phyloP scores from a whole-genome alignment of 805 yeast species.

The Jamesozyma lodderae region DNA sequence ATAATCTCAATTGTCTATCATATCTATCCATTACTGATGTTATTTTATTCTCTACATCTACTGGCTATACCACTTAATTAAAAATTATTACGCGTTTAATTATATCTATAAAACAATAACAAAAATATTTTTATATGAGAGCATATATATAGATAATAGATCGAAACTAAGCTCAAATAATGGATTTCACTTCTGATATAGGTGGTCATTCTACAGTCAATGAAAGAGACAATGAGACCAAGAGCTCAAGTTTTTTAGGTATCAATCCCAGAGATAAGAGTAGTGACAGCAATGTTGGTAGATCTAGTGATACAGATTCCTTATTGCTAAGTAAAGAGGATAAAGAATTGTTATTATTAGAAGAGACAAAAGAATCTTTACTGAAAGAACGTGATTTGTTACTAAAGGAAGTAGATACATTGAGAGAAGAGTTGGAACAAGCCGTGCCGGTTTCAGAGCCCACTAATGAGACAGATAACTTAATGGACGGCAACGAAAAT shows the following conservation, averaged over 20 bases:
- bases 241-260: conserved; percentile 1
- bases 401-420: conserved; percentile 12
- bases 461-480: background rate
- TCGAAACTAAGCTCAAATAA: background rate
- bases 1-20: conserved; percentile 80
- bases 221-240: background rate
- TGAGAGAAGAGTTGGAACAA: conserved; percentile 4
- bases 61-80: no score
- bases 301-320: conserved; percentile 4
- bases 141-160: background rate
- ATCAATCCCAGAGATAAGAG: background rate
- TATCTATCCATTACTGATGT: conserved; percentile 39
- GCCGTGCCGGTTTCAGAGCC: background rate
- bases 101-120: no score
- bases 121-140: no score
- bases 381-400: conserved; percentile 13
- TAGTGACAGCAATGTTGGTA: background rate
- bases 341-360: conserved; percentile 9
- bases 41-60: background rate
- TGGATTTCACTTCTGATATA: conserved; percentile 24
- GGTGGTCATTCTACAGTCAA: conserved; percentile 1
- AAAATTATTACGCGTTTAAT: no score
- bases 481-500: background rate
- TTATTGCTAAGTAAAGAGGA: conserved; percentile 12
- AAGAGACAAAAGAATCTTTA: conserved; percentile 16